phyloP scores from a whole-genome alignment of 148 eudicot genomes.

The Arbutus unedo region DNA sequence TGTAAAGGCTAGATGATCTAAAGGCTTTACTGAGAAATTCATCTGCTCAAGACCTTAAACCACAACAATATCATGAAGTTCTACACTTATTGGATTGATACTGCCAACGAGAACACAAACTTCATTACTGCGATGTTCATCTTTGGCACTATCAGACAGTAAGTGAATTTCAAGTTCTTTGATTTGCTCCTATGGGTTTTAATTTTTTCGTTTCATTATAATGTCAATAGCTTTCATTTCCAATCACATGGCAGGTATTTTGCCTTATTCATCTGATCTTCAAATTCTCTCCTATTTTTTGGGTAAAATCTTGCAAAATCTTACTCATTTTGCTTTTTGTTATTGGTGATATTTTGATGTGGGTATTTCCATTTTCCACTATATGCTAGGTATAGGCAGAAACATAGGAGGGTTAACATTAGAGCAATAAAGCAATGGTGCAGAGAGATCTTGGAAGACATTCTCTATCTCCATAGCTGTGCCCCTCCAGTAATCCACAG shows the following conservation, averaged over 20 bases:
- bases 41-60: not conserved
- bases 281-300: no score
- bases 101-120: not conserved
- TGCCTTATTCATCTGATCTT: no score
- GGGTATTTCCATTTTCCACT: not conserved
- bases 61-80: not conserved
- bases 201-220: no score
- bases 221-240: no score
- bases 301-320: not conserved
- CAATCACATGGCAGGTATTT: no score
- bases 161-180: not conserved
- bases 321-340: not conserved
- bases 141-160: not conserved
- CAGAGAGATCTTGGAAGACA: not conserved
- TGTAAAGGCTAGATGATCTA: not conserved
- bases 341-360: not conserved
- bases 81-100: not conserved
- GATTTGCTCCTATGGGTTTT: not conserved
- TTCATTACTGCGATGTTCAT: not conserved
- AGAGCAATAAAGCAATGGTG: not conserved
- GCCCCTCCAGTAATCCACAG: not conserved
- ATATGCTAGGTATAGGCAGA: not conserved
- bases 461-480: not conserved
- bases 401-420: not conserved
- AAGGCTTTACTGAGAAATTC: not conserved